Percentiles rank a stretch among this genome's conserved stretches.
phyloP scores from a whole-genome alignment of 2,329 filamentous ascomycete species.

The Cladorrhinum sp. region DNA sequence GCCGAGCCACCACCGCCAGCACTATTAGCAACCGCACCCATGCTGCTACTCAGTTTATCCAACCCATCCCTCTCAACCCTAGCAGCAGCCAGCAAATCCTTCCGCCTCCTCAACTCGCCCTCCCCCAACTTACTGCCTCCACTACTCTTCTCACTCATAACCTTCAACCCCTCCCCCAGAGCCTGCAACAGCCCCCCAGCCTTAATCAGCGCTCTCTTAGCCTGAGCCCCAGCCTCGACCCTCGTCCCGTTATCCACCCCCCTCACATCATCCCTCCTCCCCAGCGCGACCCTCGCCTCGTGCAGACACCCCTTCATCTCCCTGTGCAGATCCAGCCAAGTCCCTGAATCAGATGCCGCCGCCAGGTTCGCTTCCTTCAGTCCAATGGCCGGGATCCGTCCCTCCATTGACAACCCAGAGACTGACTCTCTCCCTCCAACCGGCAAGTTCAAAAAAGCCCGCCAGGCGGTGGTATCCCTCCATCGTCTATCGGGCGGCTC shows the following conservation, averaged over 20 bases:
- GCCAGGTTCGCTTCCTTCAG: conserved; percentile 37
- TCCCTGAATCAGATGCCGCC: conserved; percentile 57
- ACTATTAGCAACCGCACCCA: conserved; percentile 41
- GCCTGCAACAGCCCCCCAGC: conserved; percentile 62
- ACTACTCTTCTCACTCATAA: conserved; percentile 49
- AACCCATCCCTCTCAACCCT: conserved; percentile 73
- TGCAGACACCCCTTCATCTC: conserved; percentile 71
- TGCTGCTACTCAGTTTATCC: conserved; percentile 65
- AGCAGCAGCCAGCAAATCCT: conserved; percentile 67
- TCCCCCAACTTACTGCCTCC: conserved; percentile 54
- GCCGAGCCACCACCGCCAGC: conserved; percentile 22
- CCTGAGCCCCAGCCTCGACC: conserved; percentile 66
- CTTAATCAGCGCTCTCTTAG: conserved; percentile 69
- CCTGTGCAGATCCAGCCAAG: conserved; percentile 73
- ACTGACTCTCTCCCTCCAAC: conserved; percentile 32
- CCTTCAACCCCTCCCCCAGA: conserved; percentile 63
- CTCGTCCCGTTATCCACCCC: conserved; percentile 40
- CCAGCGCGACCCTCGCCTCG: conserved; percentile 63
- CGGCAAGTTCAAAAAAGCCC: conserved; percentile 70
- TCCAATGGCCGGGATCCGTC: conserved; percentile 36
- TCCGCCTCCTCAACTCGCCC: conserved; percentile 68
- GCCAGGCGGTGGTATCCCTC: conserved; percentile 71
- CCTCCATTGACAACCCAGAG: conserved; percentile 26
- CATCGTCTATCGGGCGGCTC: conserved; percentile 71
- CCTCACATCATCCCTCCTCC: conserved; percentile 64